Percentiles rank a stretch among this genome's conserved stretches.
These are phyloP conservation scores for Prunus campanulata DNA, from an alignment of 306 rosid genomes.

Conservation along the genomic window DNA sequence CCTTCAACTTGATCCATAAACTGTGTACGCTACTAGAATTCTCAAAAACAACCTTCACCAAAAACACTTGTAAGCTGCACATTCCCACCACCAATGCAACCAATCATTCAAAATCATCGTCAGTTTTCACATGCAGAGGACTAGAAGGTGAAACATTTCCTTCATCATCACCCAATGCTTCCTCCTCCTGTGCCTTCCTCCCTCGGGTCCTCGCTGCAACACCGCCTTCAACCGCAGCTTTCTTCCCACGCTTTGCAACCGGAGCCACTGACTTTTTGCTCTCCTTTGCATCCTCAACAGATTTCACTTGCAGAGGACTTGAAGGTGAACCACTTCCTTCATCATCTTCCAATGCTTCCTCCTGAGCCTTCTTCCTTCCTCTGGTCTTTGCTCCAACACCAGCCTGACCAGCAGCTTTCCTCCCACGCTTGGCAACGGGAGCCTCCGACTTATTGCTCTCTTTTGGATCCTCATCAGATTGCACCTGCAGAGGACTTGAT, in stretches of 20 bases:
- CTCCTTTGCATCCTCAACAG: slow-evolving; percentile 11
- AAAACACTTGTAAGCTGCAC: neutral
- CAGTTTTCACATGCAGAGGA: slow-evolving; percentile 33
- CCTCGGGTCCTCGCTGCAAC: neutral
- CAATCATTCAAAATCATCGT: slow-evolving; percentile 18
- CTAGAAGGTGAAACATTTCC: slow-evolving; percentile 44
- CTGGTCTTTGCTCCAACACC: neutral
- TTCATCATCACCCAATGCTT: neutral
- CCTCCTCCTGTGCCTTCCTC: neutral
- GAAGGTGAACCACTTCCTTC: slow-evolving; percentile 39
- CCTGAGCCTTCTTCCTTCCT: neutral
- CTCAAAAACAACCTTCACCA: neutral
- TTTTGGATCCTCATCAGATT: slow-evolving; percentile 17
- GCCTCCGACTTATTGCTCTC: neutral
- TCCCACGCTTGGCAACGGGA: neutral
- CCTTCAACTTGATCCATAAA: neutral
- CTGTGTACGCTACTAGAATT: neutral
- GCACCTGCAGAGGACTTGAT: slow-evolving; percentile 43
- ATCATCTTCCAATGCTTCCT: neutral
- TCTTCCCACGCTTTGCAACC: neutral
- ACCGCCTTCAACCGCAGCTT: neutral
- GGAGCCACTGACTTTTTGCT: neutral
- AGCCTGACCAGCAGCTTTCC: neutral
- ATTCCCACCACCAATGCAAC: neutral
- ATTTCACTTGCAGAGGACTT: slow-evolving; percentile 36